Conservation (phyloP, 2,329 filamentous ascomycete genomes). For the Botrytis hyacinthi region DNA sequence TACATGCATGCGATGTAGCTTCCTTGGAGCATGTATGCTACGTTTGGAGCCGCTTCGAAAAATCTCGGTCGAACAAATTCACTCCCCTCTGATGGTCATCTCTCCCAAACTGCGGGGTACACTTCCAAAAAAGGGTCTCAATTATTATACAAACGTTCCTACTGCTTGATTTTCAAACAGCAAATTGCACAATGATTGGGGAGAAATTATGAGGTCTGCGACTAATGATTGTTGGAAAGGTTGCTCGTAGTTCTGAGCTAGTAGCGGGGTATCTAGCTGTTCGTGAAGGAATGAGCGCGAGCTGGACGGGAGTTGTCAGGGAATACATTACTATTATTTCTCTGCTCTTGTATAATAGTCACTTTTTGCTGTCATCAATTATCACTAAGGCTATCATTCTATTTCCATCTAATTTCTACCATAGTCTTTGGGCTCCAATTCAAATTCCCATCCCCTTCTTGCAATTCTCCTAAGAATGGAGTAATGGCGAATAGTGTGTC, state of each 20-base stretch:
- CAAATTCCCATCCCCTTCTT: not conserved
- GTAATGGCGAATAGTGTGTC: not conserved
- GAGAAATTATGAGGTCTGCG: not conserved
- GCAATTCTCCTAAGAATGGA: accelerated
- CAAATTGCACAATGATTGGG: not conserved
- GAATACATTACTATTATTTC: accelerated
- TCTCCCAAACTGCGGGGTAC: not conserved
- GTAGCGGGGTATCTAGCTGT: not conserved
- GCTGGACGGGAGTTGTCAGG: not conserved
- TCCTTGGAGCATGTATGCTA: too few relatives aligned
- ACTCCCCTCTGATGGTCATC: not conserved
- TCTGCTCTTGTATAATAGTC: not conserved
- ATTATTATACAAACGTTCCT: not conserved
- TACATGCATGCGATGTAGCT: too few relatives aligned
- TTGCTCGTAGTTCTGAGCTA: not conserved
- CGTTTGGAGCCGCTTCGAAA: not conserved
- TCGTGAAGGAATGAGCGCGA: not conserved
- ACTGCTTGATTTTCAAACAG: not conserved
- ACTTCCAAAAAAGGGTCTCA: not conserved
- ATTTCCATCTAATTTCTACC: not conserved
- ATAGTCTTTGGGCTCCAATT: not conserved
- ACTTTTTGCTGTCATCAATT: not conserved
- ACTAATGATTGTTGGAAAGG: not conserved
- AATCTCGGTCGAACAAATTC: not conserved
- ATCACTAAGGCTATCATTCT: not conserved